Evolutionary conservation across 2,329 filamentous ascomycete genomes (phyloP), one percentile per base, ranked within the genome.

Genomic region (Aspergillus sp.): DNA sequence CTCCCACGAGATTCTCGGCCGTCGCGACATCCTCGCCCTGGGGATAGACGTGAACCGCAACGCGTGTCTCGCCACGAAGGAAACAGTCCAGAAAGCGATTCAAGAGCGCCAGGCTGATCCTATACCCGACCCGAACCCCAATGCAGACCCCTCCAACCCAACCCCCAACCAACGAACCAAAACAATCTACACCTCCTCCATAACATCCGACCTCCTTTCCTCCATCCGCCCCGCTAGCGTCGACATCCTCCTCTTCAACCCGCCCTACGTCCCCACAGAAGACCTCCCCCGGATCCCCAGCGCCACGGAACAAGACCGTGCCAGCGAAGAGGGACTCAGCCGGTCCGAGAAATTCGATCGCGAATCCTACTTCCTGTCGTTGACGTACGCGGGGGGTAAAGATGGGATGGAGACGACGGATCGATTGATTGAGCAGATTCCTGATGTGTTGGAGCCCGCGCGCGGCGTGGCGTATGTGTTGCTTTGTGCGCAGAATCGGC

Each of bases 371-470:
- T 82, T 97, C 56, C 84, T 98, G 24, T 87, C 90, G 45, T 80
- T 98, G 52, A 91, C 92, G 4, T 98, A 96, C 73, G 94, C 92
- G 0, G 95, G 95, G 26, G 95, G 95, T 0, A 77, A 79, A 31
- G 90, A 97, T 73, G 95, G 95, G 6, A 99, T 99, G 94, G 92
- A 96, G 78, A 92, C 89, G 26, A 99, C 94, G 50, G 85, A 94
- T 63, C 83, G 91, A 46, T 79, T 99, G 65, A 80, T 99, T 45
- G 84, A 85, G 10, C 81, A 84, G 36, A 77, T 99, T 64, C 89
- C 90, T 0, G 72, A 73, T 0, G 78, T 90, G 2, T 73, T 99
- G 67, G 81, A 80, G 64, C 81, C 82, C 0, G 71, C 73, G 0
- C 79, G 87, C 36, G 95, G 95, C 0, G 90, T 94, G 49, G 93